phyloP scores from a whole-genome alignment of 805 yeast genomes.

The Kregervanrija fluxuum region DNA sequence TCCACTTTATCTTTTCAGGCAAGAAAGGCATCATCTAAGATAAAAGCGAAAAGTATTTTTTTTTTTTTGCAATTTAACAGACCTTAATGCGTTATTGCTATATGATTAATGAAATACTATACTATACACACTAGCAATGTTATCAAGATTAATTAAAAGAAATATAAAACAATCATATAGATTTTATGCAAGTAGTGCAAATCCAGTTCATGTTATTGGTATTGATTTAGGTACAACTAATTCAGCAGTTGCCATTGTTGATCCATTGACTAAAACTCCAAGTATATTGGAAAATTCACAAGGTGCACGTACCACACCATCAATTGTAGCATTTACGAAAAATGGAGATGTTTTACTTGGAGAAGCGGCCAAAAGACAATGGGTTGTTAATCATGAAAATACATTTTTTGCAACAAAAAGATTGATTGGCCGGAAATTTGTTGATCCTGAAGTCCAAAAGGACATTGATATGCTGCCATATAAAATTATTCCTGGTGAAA shows the following conservation, averaged over 20 bases:
- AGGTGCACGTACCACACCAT: conserved; percentile 82
- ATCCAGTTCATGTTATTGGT: conserved; percentile 56
- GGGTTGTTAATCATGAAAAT: conserved; percentile 89
- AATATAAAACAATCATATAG: too few relatives aligned
- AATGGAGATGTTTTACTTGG: conserved; percentile 87
- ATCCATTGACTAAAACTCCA: conserved; percentile 53
- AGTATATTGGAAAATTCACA: conserved; percentile 73
- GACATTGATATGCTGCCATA: conserved; percentile 85
- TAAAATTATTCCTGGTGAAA: conserved; percentile 80
- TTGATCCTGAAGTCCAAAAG: conserved; percentile 84
- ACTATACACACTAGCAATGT: too few relatives aligned
- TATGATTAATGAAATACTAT: too few relatives aligned
- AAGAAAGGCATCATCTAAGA: too few relatives aligned
- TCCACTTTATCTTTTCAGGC: too few relatives aligned
- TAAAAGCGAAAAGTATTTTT: too few relatives aligned
- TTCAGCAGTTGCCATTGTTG: conserved; percentile 84
- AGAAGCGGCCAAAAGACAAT: conserved; percentile 93
- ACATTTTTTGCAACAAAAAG: conserved; percentile 93
- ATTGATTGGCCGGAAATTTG: conserved; percentile 87
- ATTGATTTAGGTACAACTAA: conserved; percentile 86
- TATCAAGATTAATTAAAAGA: too few relatives aligned
- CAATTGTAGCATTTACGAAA: conserved; percentile 89
- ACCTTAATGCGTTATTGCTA: background rate
- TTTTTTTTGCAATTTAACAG: background rate
- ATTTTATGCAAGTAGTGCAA: background rate